These are phyloP conservation scores for Calonectria leucothoes DNA, from an alignment of 2,329 filamentous ascomycete species.

Conservation along the genomic window DNA sequence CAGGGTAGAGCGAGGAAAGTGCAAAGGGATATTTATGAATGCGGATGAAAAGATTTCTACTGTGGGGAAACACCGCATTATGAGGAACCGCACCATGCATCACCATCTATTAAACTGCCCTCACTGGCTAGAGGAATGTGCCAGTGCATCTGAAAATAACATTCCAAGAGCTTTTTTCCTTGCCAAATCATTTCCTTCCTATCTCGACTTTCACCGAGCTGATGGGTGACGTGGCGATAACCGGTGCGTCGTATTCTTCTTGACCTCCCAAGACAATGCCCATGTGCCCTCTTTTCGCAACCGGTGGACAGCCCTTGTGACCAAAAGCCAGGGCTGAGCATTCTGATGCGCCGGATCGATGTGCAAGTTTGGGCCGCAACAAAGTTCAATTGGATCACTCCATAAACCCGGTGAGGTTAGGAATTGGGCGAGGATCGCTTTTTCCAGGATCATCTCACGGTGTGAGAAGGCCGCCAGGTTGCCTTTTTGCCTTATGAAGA, in stretches of 20 bases:
- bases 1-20: neutral
- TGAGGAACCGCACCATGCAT: neutral
- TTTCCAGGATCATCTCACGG: neutral
- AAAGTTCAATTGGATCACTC: neutral
- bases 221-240: neutral
- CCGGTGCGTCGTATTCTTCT: neutral
- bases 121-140: neutral
- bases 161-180: too few relatives aligned
- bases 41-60: neutral
- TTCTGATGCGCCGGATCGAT: neutral
- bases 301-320: neutral
- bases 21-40: neutral
- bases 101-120: neutral
- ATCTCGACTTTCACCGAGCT: neutral
- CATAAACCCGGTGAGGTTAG: neutral
- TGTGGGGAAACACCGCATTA: neutral
- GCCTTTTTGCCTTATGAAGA: neutral
- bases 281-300: neutral
- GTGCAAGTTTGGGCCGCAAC: neutral
- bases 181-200: neutral
- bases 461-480: neutral
- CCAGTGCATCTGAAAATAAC: too few relatives aligned
- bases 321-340: neutral
- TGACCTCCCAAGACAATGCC: neutral
- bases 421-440: neutral